Evolutionary conservation across 2,329 filamentous ascomycete genomes (phyloP).

Genomic region (Fusarium subglutinans): DNA sequence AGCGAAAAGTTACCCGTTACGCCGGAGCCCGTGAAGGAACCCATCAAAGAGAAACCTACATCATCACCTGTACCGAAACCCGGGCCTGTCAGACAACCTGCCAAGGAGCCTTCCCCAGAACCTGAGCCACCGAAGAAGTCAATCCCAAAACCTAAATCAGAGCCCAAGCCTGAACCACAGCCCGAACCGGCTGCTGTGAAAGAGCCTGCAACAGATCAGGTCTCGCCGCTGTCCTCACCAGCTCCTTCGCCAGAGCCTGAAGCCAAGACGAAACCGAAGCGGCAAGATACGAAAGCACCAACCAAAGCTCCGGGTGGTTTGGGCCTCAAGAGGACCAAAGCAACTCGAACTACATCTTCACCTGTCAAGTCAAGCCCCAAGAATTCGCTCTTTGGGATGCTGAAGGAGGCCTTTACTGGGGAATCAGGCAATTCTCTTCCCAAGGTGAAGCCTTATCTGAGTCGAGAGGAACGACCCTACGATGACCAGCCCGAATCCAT

Average conservation of each 20-base stretch:
- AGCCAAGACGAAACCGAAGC: constrained; percentile 29
- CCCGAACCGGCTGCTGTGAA: constrained; percentile 1
- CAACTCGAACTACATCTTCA: constrained; percentile 61
- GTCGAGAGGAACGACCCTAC: constrained; percentile 54
- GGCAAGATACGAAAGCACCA: constrained; percentile 30
- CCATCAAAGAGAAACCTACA: constrained; percentile 7
- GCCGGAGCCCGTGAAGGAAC: constrained; percentile 8
- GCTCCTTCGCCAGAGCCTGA: constrained; percentile 25
- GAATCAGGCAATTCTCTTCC: constrained; percentile 63
- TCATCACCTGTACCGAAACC: constrained; percentile 9
- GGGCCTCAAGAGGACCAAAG: constrained; percentile 63
- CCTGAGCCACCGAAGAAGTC: constrained; percentile 20
- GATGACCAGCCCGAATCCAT: constrained; percentile 40
- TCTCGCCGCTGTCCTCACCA: constrained; percentile 16
- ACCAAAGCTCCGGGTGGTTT: constrained; percentile 42
- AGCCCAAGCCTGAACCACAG: constrained; percentile 3
- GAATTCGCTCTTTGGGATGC: constrained; percentile 64
- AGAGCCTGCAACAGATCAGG: constrained; percentile 12
- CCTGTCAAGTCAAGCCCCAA: constrained; percentile 59
- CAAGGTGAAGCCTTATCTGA: constrained; percentile 59
- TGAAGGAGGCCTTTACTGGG: constrained; percentile 70
- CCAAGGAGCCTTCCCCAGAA: constrained; percentile 19
- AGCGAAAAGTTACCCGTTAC: constrained; percentile 5
- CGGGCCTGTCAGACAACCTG: constrained; percentile 18
- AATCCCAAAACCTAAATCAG: constrained; percentile 3